A percentile compares a stretch with the other conserved stretches of the same genome.
phyloP scores from a whole-genome alignment of 345 rosid genomes.

The Populus nigra region DNA sequence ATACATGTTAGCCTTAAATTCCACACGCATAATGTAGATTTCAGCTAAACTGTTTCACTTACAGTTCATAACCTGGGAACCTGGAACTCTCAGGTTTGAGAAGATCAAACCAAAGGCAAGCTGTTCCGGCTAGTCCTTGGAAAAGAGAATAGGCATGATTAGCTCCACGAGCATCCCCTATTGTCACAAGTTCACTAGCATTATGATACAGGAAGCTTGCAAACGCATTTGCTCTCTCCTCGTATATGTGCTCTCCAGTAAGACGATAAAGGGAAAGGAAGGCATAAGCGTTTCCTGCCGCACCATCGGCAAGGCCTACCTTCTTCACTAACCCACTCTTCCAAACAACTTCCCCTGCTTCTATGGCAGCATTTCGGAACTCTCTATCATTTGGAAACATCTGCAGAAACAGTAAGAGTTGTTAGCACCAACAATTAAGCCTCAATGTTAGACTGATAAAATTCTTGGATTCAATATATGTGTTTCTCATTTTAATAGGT shows the following conservation, averaged over 20 bases:
- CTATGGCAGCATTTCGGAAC: slow-evolving; percentile 76
- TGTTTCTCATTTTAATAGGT: background rate
- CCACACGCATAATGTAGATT: background rate
- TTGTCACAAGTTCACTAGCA: slow-evolving; percentile 25
- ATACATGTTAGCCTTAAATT: background rate
- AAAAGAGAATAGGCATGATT: slow-evolving; percentile 59
- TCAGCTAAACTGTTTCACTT: slow-evolving; percentile 1
- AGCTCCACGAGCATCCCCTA: slow-evolving; percentile 9
- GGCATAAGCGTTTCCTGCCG: slow-evolving; percentile 75
- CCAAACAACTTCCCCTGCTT: slow-evolving; percentile 98
- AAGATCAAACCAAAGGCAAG: slow-evolving; percentile 78
- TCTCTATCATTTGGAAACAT: slow-evolving; percentile 66
- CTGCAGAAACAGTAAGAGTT: slow-evolving; percentile 17
- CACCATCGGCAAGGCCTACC: slow-evolving; percentile 78
- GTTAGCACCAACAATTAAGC: background rate
- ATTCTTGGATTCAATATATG: background rate
- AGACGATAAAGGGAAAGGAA: slow-evolving; percentile 74
- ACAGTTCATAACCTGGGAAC: slow-evolving; percentile 83
- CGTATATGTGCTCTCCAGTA: slow-evolving; percentile 67
- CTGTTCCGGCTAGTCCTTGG: slow-evolving; percentile 69
- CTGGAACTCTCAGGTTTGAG: slow-evolving; percentile 43
- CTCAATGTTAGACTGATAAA: background rate
- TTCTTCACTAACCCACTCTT: slow-evolving; percentile 77
- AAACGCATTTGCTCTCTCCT: slow-evolving; percentile 74
- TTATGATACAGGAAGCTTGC: slow-evolving; percentile 64